phyloP scores from a whole-genome alignment of 805 yeast species.

The Lachancea mirantina region DNA sequence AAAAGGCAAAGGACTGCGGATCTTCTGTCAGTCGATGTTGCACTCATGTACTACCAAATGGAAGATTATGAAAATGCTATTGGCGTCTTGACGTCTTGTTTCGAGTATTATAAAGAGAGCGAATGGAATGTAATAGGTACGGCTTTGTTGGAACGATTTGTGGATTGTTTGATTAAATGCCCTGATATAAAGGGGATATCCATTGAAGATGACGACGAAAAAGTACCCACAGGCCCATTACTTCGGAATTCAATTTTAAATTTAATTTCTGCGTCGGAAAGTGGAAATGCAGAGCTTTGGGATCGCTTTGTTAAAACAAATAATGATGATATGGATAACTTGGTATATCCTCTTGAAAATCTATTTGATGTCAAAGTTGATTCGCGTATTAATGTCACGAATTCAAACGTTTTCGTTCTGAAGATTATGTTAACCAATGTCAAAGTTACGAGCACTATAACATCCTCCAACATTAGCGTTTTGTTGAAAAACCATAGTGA shows the following conservation, averaged over 20 bases:
- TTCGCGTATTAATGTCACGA: slow-evolving; percentile 5
- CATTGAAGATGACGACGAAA: slow-evolving; percentile 20
- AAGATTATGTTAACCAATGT: slow-evolving; percentile 13
- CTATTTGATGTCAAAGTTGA: slow-evolving; percentile 15
- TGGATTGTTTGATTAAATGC: slow-evolving; percentile 50
- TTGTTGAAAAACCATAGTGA: slow-evolving; percentile 14
- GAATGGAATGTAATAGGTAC: slow-evolving; percentile 75
- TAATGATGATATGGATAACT: slow-evolving; percentile 8
- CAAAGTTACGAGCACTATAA: slow-evolving; percentile 15
- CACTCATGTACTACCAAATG: slow-evolving; percentile 54
- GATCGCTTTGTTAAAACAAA: slow-evolving; percentile 19
- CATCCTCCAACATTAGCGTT: slow-evolving; percentile 16
- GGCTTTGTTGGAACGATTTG: slow-evolving; percentile 55
- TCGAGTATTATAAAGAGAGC: slow-evolving; percentile 54
- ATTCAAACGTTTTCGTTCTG: slow-evolving; percentile 19
- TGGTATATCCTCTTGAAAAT: slow-evolving; percentile 22
- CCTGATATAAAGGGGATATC: slow-evolving; percentile 14
- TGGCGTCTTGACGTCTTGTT: slow-evolving; percentile 57
- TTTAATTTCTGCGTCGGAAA: slow-evolving; percentile 18
- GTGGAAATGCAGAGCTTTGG: slow-evolving; percentile 23
- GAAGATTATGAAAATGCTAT: slow-evolving; percentile 55
- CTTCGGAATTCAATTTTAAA: slow-evolving; percentile 28
- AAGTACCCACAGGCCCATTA: slow-evolving; percentile 21
- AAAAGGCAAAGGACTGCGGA: slow-evolving; percentile 59
- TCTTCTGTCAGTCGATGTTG: slow-evolving; percentile 70